Evolutionary conservation across 2,329 filamentous ascomycete species (phyloP).

Genomic region (Coniochaeta ligniaria): DNA sequence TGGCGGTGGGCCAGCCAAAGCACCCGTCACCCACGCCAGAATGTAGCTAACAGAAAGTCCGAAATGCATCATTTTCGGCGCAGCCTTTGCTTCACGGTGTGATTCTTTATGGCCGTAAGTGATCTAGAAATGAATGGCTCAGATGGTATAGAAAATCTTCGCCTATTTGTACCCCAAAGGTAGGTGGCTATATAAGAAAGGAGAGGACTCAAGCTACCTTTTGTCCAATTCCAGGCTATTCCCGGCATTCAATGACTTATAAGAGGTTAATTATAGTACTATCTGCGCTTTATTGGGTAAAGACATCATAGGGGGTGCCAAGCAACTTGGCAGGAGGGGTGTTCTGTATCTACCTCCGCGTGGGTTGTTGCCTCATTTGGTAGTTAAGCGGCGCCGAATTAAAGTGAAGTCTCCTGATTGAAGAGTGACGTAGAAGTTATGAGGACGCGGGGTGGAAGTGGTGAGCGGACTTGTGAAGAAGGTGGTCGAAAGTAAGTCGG

Average conservation of each 20-base stretch:
- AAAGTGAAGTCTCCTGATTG: not conserved
- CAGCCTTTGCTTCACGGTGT: constrained; percentile 14
- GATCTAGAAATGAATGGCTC: constrained; percentile 14
- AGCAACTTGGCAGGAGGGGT: not conserved
- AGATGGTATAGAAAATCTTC: constrained; percentile 6
- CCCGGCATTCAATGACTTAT: constrained; percentile 13
- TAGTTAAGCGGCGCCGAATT: not conserved
- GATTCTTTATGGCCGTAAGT: constrained; percentile 13
- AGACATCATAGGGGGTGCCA: not conserved
- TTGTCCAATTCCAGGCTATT: constrained; percentile 16
- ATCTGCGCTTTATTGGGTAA: constrained; percentile 5
- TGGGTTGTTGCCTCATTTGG: not conserved
- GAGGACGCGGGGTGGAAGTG: not conserved
- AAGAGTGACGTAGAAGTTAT: not conserved
- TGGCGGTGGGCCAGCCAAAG: constrained; percentile 19
- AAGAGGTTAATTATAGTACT: constrained; percentile 9
- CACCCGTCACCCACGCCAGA: constrained; percentile 19
- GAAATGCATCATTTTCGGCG: constrained; percentile 19
- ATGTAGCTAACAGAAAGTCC: constrained; percentile 19
- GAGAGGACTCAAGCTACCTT: constrained; percentile 13
- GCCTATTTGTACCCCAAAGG: constrained; percentile 12
- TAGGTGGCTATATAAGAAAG: constrained; percentile 19
- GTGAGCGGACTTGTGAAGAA: not conserved
- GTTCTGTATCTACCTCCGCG: not conserved
- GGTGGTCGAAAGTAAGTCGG: not conserved